Evolutionary conservation across 129 eudicot genomes (phyloP).

Genomic region (Erigeron canadensis): DNA sequence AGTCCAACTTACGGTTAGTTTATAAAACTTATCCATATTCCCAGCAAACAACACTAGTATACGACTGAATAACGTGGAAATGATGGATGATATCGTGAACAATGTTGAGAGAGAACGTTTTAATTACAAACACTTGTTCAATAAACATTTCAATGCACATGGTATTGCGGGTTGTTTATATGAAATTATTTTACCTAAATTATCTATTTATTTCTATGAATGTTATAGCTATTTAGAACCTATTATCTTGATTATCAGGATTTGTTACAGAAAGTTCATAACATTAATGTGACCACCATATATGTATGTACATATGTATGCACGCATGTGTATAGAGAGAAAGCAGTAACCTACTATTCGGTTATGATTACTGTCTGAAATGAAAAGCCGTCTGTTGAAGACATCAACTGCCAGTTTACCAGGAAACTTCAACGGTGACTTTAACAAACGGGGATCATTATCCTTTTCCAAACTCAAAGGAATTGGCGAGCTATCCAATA

Average conservation of each 20-base stretch:
- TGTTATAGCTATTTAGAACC: neutral
- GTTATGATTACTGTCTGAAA: constrained; percentile 97
- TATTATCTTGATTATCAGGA: neutral
- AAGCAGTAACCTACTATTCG: constrained; percentile 66
- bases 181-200: neutral
- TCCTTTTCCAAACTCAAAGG: constrained; percentile 88
- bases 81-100: neutral
- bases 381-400: constrained; percentile 80
- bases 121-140: neutral
- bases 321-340: neutral
- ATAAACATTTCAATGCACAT: neutral
- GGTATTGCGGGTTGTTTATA: neutral
- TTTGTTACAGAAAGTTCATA: neutral
- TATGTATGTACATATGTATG: neutral
- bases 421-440: constrained; percentile 93
- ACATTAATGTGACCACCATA: neutral
- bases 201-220: neutral
- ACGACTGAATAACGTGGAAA: neutral
- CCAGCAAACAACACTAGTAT: neutral
- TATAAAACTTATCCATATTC: neutral
- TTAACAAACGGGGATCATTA: constrained; percentile 77
- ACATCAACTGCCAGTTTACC: constrained; percentile 92
- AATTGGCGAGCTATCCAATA: constrained; percentile 65
- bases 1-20: neutral
- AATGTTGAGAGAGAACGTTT: neutral